phyloP scores from a whole-genome alignment of 2,329 filamentous ascomycete genomes.

The Aschersonia sp. region DNA sequence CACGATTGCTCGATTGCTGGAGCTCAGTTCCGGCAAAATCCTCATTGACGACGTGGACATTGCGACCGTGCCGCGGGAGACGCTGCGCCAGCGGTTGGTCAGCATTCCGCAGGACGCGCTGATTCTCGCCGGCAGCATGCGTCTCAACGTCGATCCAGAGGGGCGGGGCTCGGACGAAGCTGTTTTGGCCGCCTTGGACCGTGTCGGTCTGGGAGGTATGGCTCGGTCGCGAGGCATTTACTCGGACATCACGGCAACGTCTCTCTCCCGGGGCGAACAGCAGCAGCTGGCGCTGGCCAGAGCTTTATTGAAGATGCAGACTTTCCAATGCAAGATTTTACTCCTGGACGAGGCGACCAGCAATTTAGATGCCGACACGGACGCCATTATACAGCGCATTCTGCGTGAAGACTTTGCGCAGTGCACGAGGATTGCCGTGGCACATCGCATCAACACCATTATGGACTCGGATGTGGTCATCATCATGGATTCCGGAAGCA shows the following conservation, averaged over 20 bases:
- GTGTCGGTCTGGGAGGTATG: neutral
- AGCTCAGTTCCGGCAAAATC: conserved; percentile 5
- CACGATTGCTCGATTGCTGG: conserved; percentile 6
- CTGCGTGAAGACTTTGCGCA: conserved; percentile 5
- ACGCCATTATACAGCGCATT: conserved; percentile 4
- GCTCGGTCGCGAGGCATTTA: no score
- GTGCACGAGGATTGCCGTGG: conserved; percentile 5
- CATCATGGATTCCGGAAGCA: neutral
- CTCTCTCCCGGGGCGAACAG: conserved; percentile 6
- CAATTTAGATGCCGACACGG: conserved; percentile 6
- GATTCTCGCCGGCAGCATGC: conserved; percentile 4
- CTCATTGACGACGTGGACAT: conserved; percentile 6
- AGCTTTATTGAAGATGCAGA: conserved; percentile 5
- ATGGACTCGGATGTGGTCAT: conserved; percentile 4
- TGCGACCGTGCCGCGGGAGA: conserved; percentile 5
- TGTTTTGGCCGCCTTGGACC: conserved; percentile 3
- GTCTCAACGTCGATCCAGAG: conserved; percentile 7
- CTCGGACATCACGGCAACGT: no score
- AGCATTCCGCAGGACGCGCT: conserved; percentile 8
- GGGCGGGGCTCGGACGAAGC: conserved; percentile 1
- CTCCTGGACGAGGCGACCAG: conserved; percentile 9
- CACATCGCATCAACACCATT: conserved; percentile 4
- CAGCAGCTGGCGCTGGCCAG: conserved; percentile 8
- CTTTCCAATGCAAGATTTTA: conserved; percentile 5
- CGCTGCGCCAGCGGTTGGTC: conserved; percentile 7